Evolutionary conservation across 352 stramenopile genomes (phyloP).

Genomic region (Thalassiosira pacifica): DNA sequence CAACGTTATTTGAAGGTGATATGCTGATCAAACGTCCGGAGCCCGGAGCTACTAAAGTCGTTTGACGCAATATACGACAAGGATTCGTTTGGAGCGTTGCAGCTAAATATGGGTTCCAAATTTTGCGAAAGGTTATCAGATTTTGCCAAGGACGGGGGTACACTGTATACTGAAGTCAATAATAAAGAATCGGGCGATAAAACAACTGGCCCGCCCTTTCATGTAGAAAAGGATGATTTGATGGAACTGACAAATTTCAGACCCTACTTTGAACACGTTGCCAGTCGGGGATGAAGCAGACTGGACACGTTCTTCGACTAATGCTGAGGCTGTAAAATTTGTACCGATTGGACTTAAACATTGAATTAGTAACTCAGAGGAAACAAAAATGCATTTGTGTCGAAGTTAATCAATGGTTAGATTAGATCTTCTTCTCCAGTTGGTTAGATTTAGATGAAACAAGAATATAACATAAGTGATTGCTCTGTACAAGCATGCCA

Average conservation of each 20-base stretch:
- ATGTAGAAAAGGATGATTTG: constrained; percentile 63
- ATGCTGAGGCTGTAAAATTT: background rate
- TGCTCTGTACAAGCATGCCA: too few relatives aligned
- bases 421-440: too few relatives aligned
- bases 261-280: constrained; percentile 57
- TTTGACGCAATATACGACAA: constrained; percentile 77
- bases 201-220: constrained; percentile 60
- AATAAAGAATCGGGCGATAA: constrained; percentile 39
- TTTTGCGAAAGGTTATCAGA: constrained; percentile 65
- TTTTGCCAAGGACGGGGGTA: constrained; percentile 55
- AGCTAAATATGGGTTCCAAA: constrained; percentile 34
- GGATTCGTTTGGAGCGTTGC: constrained; percentile 68
- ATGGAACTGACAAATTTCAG: constrained; percentile 68
- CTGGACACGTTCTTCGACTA: constrained; percentile 32
- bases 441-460: too few relatives aligned
- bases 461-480: too few relatives aligned
- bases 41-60: constrained; percentile 41
- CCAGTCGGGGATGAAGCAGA: constrained; percentile 50
- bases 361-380: background rate
- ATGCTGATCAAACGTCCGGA: constrained; percentile 53
- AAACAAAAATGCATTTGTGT: background rate
- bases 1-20: constrained; percentile 61
- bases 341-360: background rate
- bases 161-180: constrained; percentile 72
- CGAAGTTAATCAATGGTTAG: too few relatives aligned